phyloP scores from a whole-genome alignment of 2,329 filamentous ascomycete species.

The Corynespora cassiicola region DNA sequence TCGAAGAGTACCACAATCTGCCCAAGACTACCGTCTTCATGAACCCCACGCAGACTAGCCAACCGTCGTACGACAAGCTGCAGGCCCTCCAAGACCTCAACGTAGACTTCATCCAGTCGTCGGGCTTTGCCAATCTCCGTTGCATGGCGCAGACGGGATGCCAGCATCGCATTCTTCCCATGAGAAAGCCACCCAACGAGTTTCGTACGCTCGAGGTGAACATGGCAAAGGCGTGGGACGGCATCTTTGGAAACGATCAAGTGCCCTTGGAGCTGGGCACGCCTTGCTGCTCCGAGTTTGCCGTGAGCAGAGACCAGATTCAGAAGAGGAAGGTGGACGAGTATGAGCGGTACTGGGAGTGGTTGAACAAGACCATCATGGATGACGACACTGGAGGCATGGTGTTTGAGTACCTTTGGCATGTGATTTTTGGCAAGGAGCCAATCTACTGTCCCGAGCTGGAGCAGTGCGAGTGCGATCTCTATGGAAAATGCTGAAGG shows the following conservation, averaged over 20 bases:
- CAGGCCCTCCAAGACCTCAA: constrained; percentile 33
- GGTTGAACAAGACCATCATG: constrained; percentile 31
- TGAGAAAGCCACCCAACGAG: constrained; percentile 25
- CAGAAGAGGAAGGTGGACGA: constrained; percentile 30
- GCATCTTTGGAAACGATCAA: constrained; percentile 46
- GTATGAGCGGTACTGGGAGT: constrained; percentile 33
- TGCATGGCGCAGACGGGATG: constrained; percentile 46
- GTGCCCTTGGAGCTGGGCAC: constrained; percentile 52
- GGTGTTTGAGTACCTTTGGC: constrained; percentile 35
- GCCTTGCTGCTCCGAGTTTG: constrained; percentile 51
- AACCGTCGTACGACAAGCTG: constrained; percentile 16
- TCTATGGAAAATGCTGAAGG: constrained; percentile 28
- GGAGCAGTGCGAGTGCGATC: constrained; percentile 28
- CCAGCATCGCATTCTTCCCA: constrained; percentile 40
- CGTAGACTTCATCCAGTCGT: constrained; percentile 42
- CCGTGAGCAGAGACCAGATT: constrained; percentile 36
- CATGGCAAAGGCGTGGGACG: constrained; percentile 48
- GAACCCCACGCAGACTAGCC: constrained; percentile 24
- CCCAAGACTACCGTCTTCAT: constrained; percentile 26
- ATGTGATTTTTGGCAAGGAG: constrained; percentile 30
- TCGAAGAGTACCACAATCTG: constrained; percentile 28
- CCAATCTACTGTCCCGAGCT: constrained; percentile 29
- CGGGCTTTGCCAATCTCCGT: constrained; percentile 49
- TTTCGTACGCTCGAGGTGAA: constrained; percentile 30
- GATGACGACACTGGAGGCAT: constrained; percentile 31